Conservation (phyloP, 1,284 basidiomycete species). For the Paramarasmius palmivorus region DNA sequence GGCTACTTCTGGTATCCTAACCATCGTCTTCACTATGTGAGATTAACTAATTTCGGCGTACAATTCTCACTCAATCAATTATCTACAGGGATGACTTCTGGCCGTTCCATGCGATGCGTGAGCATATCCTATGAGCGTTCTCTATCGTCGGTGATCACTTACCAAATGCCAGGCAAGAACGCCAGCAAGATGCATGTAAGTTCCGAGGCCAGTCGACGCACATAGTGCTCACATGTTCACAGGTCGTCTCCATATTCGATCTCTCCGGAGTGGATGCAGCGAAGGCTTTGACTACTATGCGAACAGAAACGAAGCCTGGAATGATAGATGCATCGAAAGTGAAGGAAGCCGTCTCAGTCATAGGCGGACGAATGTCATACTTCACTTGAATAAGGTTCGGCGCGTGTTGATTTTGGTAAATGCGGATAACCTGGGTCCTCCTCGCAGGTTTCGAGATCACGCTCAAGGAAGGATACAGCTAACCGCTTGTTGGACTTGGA, state of each 20-base stretch:
- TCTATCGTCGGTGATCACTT: conserved; percentile 5
- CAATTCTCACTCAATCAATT: conserved; percentile 20
- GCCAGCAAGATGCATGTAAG: conserved; percentile 73
- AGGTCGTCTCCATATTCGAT: conserved; percentile 77
- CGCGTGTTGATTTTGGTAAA: conserved; percentile 6
- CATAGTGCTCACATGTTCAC: background rate
- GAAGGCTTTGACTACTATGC: conserved; percentile 61
- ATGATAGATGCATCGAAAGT: conserved; percentile 38
- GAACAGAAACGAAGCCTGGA: conserved; percentile 32
- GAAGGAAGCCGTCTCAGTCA: conserved; percentile 53
- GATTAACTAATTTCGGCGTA: conserved; percentile 26
- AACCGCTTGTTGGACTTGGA: conserved; percentile 66
- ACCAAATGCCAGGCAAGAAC: conserved; percentile 55
- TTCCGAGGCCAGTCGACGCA: conserved; percentile 5
- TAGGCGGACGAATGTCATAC: conserved; percentile 80
- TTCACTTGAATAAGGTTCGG: conserved; percentile 60
- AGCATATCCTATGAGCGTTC: conserved; percentile 28
- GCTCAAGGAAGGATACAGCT: conserved; percentile 64
- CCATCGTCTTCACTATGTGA: conserved; percentile 78
- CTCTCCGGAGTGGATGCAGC: conserved; percentile 64
- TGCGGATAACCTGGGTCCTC: background rate
- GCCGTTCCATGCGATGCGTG: conserved; percentile 69
- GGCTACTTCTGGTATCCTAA: conserved; percentile 78
- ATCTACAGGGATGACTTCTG: conserved; percentile 76
- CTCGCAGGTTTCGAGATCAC: conserved; percentile 47